Base-by-base conservation (phyloP, 805 yeast species). In the Candida piceae region DNA sequence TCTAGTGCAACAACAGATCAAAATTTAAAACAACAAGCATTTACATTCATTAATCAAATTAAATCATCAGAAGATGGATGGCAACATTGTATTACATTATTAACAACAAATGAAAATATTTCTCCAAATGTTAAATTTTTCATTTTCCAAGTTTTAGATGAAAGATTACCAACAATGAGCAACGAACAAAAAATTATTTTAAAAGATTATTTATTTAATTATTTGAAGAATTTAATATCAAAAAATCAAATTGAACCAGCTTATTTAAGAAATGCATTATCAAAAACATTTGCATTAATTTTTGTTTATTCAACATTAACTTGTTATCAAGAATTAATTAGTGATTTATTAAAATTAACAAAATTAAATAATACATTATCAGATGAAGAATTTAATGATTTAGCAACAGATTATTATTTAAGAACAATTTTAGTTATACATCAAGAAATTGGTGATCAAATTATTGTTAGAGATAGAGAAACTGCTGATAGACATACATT, bases 381-480 rank as follows among this genome's bases (percentile, higher is more conserved):
- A 20, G 22, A 20, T 7, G 53, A 50, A 28, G 41, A 62, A 3
- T 62, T 66, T 50, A 57, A 67, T 51, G 55, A 57, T 41, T 44
- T 75, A 35, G 75, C 73, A 47, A 56, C 71, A 9, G 97, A 89
- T 53, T 76, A 84, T 58, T 88, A 83, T 58, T 60, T 82, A 26
- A 74, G 96, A 53, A 73, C 87, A 7, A 64, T 88, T 41, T 60
- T 78, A 29, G 75, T 83, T 21, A 77, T 93, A 42, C 97, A 93
- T 58, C 80, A 80, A 20, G 96, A 89, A 61, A 87, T 93, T 48
- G 98, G 95, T 23, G 98, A 93, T 58, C 93, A 84, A 55, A 72
- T 89, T 47, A 83, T 88, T 45, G 63, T 78, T 22, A 75, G 95
- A 50, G 76, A 82, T 15, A 76, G 76, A 46, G 74, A 74, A 17